Evolutionary conservation across 2,329 filamentous ascomycete genomes (phyloP), one percentile per base, ranked within the genome.

Genomic region (Fusarium continuum): DNA sequence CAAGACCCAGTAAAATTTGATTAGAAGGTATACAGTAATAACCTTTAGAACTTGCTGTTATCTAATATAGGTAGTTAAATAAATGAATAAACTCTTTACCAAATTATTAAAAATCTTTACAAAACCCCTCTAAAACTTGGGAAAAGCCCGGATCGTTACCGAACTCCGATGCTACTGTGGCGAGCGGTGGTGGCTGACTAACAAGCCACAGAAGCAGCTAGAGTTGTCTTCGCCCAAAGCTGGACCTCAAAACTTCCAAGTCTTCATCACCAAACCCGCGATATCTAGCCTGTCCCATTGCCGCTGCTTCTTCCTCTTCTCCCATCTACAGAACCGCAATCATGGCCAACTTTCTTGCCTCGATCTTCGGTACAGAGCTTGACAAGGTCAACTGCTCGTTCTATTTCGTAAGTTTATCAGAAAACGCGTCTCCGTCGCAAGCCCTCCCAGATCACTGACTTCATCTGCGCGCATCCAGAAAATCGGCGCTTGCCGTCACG

Each of bases 341-440:
- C 56, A 97, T 97, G 93, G 93, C 93, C 75, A 97, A 97, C 84
- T 98, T 97, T 78, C 91, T 99, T 78, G 95, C 95, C 74, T 97
- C 93, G 76, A 99, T 99, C 82, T 99, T 99, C 85, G 95, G 95
- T 74, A 99, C 95, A 25, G 95, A 99, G 85, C 95, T 98, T 80
- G 95, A 99, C 88, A 99, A 94, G 77, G 93, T 97, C 83, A 97
- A 98, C 86, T 97, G 95, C 87, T 95, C 91, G 55, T 99, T 99
- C 87, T 99, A 99, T 88, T 81, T 81, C 61, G 77, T 79, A 74
- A 69, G 77, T 72, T 31, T 19, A n/a, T 28, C 20, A 29, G 17
- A 34, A 48, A 55, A 61, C 52, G 54, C 64, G 50, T 54, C 54
- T 58, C 14, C 17, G 49, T 61, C 48, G 25, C 50, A 46, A 51